Evolutionary conservation across 805 yeast species (phyloP), one percentile per base, ranked within the genome.

Genomic region (Wickerhamiella siamensis): DNA sequence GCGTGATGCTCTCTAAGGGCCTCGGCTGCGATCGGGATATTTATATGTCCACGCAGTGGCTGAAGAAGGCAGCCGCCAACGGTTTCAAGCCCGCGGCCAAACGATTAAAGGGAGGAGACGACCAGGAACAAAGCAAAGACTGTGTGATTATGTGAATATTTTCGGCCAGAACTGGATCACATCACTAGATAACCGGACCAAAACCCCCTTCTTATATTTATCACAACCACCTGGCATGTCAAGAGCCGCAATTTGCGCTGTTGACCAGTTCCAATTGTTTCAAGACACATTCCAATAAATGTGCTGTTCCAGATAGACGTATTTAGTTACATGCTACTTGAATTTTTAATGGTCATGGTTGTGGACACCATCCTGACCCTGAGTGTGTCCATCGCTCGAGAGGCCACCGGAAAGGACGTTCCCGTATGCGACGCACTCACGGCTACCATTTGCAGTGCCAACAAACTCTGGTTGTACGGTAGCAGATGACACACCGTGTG

Each of bases 391-490:
- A 20, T 14, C 4, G n/a, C 31, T 20, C 16, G 31, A 19, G 22
- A 42, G 39, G 8, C 45, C 45, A 26, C 48, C 48, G 5, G 46
- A 33, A 12, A 40, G 36, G 10, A 40, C 27, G 41, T 46, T 43
- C 17, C 48, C 48, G 19, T 41, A 43, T 33, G 42, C 37, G 20
- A 40, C 43, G 24, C 48, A 46, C 21, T 43, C 44, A 31, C 38
- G 43, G 5, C 38, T 36, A 2, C 17, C 29, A 31, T 36, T 37
- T 29, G 34, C 38, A 16, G 31, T 29, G 20, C 36, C 22, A 10
- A 67, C 58, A 54, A 88, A 91, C 63, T 88, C 98, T 0, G 98
- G 98, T 62, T 88, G 98, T 39, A 91, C 87, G 1, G 98, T 88
- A 16, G 88, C 94, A 31, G 91, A 80, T 55, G 87, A 94, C 46